Percentiles rank a stretch among this genome's conserved stretches.
phyloP scores from a whole-genome alignment of 176 grass and related monocot genomes.

The Hyparrhenia diplandra region DNA sequence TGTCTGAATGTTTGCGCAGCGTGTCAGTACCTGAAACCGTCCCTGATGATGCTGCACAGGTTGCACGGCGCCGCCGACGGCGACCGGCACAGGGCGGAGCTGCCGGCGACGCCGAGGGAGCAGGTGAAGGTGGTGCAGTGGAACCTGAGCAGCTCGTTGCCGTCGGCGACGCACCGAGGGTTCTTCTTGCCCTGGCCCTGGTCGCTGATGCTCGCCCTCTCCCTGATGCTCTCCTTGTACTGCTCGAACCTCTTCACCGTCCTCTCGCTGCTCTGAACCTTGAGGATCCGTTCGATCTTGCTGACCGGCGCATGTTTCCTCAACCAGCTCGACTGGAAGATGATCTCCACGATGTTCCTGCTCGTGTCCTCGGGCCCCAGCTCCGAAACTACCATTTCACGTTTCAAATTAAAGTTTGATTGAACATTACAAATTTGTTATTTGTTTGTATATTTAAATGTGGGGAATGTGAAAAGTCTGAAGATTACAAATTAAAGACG shows the following conservation, averaged over 20 bases:
- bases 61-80: conserved; percentile 35
- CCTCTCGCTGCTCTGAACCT: conserved; percentile 54
- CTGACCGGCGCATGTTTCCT: conserved; percentile 47
- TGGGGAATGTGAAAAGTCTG: neutral
- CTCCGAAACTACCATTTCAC: conserved; percentile 50
- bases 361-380: conserved; percentile 63
- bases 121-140: conserved; percentile 64
- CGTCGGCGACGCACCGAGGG: conserved; percentile 79
- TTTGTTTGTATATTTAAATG: neutral
- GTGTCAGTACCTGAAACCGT: conserved; percentile 58
- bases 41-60: conserved; percentile 62
- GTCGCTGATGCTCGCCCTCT: conserved; percentile 32
- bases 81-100: conserved; percentile 45
- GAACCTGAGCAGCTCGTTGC: conserved; percentile 88
- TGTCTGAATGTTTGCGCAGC: neutral
- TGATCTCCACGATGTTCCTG: conserved; percentile 95
- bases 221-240: conserved; percentile 73
- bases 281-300: conserved; percentile 81
- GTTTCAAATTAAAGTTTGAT: no score
- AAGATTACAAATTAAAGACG: neutral
- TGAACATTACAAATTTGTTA: neutral
- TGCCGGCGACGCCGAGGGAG: conserved; percentile 36
- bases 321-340: conserved; percentile 92
- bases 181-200: conserved; percentile 51
- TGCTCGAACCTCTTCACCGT: conserved; percentile 70